These are phyloP conservation scores for Pharnaceum exiguum DNA, from an alignment of 148 eudicot species.

Conservation along the genomic window DNA sequence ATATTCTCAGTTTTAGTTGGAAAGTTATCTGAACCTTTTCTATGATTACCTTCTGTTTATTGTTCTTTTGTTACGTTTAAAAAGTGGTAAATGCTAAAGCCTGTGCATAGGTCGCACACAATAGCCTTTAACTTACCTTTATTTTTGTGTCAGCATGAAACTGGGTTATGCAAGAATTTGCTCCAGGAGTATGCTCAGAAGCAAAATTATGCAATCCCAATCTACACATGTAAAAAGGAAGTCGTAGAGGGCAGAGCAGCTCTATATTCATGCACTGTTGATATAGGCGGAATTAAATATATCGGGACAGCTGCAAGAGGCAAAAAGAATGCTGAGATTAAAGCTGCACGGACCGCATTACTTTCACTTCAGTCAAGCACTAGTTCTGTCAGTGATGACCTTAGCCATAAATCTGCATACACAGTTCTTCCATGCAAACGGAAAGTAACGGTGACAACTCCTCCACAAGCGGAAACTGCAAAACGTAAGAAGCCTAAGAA, in stretches of 20 bases:
- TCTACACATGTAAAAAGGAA: conserved; percentile 41
- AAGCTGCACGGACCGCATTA: conserved; percentile 92
- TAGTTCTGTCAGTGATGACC: conserved; percentile 10
- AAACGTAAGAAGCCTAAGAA: conserved; percentile 51
- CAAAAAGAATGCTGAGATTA: conserved; percentile 92
- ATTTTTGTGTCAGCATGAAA: conserved; percentile 63
- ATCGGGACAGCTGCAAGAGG: conserved; percentile 71
- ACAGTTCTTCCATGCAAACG: conserved; percentile 71
- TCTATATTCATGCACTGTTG: conserved; percentile 57
- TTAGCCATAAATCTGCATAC: conserved; percentile 23
- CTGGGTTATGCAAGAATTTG: conserved; percentile 90
- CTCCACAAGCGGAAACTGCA: conserved; percentile 21
- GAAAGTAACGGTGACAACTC: conserved; percentile 31
- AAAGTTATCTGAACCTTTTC: too few relatives aligned
- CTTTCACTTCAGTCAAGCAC: conserved; percentile 59
- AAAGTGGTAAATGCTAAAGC: too few relatives aligned
- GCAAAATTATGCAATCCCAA: conserved; percentile 88
- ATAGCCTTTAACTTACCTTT: neutral
- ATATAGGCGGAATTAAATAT: conserved; percentile 73
- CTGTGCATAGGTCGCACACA: neutral
- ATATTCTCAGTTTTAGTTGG: too few relatives aligned
- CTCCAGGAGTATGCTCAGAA: conserved; percentile 96
- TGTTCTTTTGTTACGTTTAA: too few relatives aligned
- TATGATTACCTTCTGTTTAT: too few relatives aligned
- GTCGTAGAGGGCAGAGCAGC: conserved; percentile 25